Evolutionary conservation across 2,329 filamentous ascomycete genomes (phyloP).

Genomic region (Cordyceps javanica): DNA sequence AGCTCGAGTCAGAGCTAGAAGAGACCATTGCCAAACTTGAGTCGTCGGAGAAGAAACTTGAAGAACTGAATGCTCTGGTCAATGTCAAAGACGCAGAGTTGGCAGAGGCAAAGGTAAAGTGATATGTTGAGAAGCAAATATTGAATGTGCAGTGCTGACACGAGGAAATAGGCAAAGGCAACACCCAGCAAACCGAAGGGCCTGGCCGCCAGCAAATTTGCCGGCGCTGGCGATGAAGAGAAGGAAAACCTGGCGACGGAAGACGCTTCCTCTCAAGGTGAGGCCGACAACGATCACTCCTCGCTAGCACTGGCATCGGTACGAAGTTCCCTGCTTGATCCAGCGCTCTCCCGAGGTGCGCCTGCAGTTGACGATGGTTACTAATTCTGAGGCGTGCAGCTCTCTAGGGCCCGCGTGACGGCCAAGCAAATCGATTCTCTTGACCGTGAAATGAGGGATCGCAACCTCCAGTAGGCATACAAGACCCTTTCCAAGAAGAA

Average conservation of each 20-base stretch:
- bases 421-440: constrained; percentile 47
- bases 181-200: constrained; percentile 41
- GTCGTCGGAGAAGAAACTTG: constrained; percentile 41
- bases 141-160: not conserved
- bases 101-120: constrained; percentile 51
- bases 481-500: not conserved
- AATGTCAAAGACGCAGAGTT: constrained; percentile 61
- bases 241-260: constrained; percentile 25
- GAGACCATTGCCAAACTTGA: constrained; percentile 38
- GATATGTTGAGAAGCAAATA: too few relatives aligned
- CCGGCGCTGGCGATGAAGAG: constrained; percentile 32
- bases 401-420: constrained; percentile 39
- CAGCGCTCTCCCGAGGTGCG: constrained; percentile 18
- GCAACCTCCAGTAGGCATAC: constrained; percentile 40
- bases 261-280: constrained; percentile 46
- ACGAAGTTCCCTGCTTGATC: constrained; percentile 46
- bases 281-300: constrained; percentile 55
- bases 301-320: constrained; percentile 63
- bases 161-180: constrained; percentile 35
- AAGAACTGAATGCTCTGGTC: constrained; percentile 47
- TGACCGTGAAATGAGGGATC: constrained; percentile 50
- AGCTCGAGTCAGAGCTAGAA: constrained; percentile 43
- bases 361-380: not conserved
- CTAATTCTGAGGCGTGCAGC: constrained; percentile 24
- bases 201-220: constrained; percentile 49